Percentiles rank a stretch among this genome's conserved stretches.
phyloP scores from a whole-genome alignment of 106 monocot species.

The Apostasia shenzhenica region DNA sequence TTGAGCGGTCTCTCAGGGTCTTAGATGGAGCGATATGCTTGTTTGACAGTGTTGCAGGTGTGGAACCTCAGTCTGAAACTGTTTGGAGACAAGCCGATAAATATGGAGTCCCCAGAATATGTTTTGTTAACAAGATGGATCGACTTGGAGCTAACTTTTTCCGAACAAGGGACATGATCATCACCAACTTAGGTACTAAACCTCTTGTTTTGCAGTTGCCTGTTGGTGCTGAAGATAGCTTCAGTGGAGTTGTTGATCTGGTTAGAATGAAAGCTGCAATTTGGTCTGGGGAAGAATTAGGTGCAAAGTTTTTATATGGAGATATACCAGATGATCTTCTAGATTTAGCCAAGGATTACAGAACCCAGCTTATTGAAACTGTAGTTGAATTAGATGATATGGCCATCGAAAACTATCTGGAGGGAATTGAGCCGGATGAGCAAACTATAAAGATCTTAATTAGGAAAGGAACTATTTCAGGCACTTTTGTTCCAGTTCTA shows the following conservation, averaged over 20 bases:
- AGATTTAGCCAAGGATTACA: slow-evolving; percentile 74
- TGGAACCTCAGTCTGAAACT: slow-evolving; percentile 98
- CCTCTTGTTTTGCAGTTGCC: slow-evolving; percentile 86
- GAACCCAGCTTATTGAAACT: slow-evolving; percentile 71
- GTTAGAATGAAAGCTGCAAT: slow-evolving; percentile 83
- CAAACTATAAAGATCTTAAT: slow-evolving; percentile 71
- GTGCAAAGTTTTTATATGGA: slow-evolving; percentile 78
- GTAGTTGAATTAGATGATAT: slow-evolving; percentile 87
- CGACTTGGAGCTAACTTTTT: slow-evolving; percentile 94
- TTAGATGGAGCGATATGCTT: slow-evolving; percentile 97
- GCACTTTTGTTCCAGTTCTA: slow-evolving; percentile 84
- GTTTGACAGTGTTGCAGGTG: slow-evolving; percentile 96
- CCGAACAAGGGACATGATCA: slow-evolving; percentile 93
- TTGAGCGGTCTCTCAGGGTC: slow-evolving; percentile 89
- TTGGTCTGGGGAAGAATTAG: slow-evolving; percentile 91
- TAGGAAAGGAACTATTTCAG: slow-evolving; percentile 65
- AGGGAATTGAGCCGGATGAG: slow-evolving; percentile 88
- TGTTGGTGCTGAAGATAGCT: slow-evolving; percentile 85
- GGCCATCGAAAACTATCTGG: slow-evolving; percentile 89
- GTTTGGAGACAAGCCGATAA: slow-evolving; percentile 98
- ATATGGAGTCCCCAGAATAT: slow-evolving; percentile 95
- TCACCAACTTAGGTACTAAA: slow-evolving; percentile 84
- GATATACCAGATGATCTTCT: slow-evolving; percentile 77
- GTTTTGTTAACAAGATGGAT: slow-evolving; percentile 99
- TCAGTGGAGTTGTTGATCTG: slow-evolving; percentile 82